Evolutionary conservation across 2,329 filamentous ascomycete genomes (phyloP).

Genomic region (Didymellaceae sp.): DNA sequence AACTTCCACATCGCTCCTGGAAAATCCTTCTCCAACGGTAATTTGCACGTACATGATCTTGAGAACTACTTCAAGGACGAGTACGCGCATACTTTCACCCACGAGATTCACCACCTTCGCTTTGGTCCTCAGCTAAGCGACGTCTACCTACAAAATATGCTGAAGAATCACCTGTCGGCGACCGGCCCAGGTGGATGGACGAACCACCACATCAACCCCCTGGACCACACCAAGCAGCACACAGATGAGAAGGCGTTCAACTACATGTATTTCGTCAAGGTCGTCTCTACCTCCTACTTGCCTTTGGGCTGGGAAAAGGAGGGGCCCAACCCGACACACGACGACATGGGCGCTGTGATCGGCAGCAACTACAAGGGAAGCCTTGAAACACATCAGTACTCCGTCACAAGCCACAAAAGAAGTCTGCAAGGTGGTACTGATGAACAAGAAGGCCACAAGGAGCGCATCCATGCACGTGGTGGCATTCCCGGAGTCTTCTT

Average conservation of each 20-base stretch:
- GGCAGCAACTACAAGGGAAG: constrained; percentile 73
- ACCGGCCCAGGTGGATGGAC: constrained; percentile 72
- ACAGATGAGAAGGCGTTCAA: constrained; percentile 87
- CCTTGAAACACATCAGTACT: constrained; percentile 98
- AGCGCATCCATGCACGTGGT: constrained; percentile 85
- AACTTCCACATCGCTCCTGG: constrained; percentile 99
- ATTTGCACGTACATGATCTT: constrained; percentile 96
- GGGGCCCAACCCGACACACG: constrained; percentile 42
- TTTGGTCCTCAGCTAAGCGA: constrained; percentile 93
- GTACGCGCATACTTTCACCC: constrained; percentile 81
- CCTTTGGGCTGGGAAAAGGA: constrained; percentile 83
- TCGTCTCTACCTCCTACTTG: constrained; percentile 93
- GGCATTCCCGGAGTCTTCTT: constrained; percentile 99
- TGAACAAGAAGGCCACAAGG: constrained; percentile 85
- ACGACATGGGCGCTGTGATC: constrained; percentile 55
- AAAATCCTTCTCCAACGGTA: constrained; percentile 92
- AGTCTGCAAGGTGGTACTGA: constrained; percentile 85
- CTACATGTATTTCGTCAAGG: constrained; percentile 99
- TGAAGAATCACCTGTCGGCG: constrained; percentile 55
- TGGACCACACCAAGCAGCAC: constrained; percentile 79
- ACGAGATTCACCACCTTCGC: constrained; percentile 84
- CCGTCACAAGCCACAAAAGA: constrained; percentile 94
- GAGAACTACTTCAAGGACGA: constrained; percentile 89
- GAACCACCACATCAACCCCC: constrained; percentile 89
- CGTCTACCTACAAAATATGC: constrained; percentile 58